These are phyloP conservation scores for Apiospora pterosperma DNA, from an alignment of 2,329 filamentous ascomycete genomes.

Conservation along the genomic window DNA sequence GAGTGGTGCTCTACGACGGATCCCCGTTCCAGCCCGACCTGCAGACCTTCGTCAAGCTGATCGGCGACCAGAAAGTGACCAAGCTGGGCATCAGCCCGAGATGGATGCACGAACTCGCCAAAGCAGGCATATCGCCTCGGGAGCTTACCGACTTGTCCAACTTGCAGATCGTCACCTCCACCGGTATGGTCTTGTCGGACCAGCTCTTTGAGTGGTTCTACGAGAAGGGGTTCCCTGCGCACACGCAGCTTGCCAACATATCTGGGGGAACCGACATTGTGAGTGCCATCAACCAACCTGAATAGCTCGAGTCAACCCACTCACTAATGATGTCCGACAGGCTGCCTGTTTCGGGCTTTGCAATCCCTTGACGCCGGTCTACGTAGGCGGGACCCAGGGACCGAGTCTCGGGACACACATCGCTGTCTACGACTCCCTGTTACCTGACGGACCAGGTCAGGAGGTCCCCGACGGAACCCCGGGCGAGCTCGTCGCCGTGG, in stretches of 20 bases:
- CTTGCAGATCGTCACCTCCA: conserved; percentile 63
- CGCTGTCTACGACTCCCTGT: conserved; percentile 61
- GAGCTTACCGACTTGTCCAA: conserved; percentile 59
- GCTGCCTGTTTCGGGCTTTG: conserved; percentile 59
- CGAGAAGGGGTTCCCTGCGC: conserved; percentile 64
- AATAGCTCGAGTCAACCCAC: neutral
- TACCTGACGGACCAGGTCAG: conserved; percentile 40
- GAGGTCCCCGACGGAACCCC: conserved; percentile 56
- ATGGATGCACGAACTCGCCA: conserved; percentile 72
- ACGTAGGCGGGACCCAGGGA: conserved; percentile 52
- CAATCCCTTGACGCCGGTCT: conserved; percentile 67
- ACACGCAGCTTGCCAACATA: conserved; percentile 68
- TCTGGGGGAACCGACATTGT: conserved; percentile 77
- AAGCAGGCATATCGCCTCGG: conserved; percentile 58
- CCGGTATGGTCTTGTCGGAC: conserved; percentile 79
- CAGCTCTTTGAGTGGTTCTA: conserved; percentile 78
- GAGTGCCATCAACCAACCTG: conserved; percentile 18
- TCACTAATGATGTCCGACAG: conserved; percentile 24
- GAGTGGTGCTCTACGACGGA: conserved; percentile 75
- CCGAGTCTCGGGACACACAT: conserved; percentile 47
- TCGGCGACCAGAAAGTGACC: conserved; percentile 63
- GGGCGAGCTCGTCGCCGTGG: conserved; percentile 71
- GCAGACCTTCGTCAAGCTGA: conserved; percentile 58
- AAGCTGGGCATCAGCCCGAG: conserved; percentile 73
- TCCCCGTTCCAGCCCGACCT: conserved; percentile 73